A percentile compares a stretch with the other conserved stretches of the same genome.
phyloP scores from a whole-genome alignment of 805 yeast genomes.

The Saturnispora gosingensis region DNA sequence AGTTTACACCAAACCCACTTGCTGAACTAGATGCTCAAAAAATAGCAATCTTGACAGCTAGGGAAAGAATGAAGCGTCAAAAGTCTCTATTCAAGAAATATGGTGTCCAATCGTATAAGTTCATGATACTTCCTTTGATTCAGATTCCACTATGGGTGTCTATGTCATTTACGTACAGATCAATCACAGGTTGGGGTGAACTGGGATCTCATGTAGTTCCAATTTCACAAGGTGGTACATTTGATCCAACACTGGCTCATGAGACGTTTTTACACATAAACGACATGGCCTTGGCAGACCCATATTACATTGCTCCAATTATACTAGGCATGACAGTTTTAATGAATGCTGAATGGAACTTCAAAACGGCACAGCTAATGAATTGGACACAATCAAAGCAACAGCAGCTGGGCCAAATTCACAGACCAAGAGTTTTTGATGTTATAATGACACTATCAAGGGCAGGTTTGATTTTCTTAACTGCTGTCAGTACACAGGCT shows the following conservation, averaged over 20 bases:
- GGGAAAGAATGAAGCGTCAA: slow-evolving; percentile 72
- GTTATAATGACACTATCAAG: slow-evolving; percentile 64
- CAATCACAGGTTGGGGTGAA: slow-evolving; percentile 58
- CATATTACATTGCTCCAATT: slow-evolving; percentile 56
- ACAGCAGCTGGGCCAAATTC: slow-evolving; percentile 4
- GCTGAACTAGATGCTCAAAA: slow-evolving; percentile 62
- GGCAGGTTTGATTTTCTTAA: slow-evolving; percentile 66
- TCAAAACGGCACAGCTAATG: slow-evolving; percentile 49
- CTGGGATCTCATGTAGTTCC: slow-evolving; percentile 23
- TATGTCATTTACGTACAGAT: slow-evolving; percentile 65
- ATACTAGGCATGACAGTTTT: slow-evolving; percentile 61
- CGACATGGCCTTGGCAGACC: slow-evolving; percentile 54
- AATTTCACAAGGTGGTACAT: slow-evolving; percentile 21
- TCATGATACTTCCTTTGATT: slow-evolving; percentile 60
- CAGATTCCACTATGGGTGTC: slow-evolving; percentile 86
- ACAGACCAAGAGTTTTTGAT: slow-evolving; percentile 49
- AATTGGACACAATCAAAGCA: slow-evolving; percentile 30
- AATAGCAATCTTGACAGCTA: slow-evolving; percentile 60
- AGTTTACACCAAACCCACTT: slow-evolving; percentile 22
- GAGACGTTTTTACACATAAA: slow-evolving; percentile 56
- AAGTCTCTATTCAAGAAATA: slow-evolving; percentile 56
- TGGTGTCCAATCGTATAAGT: slow-evolving; percentile 74
- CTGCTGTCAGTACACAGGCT: slow-evolving; percentile 79
- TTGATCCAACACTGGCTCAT: slow-evolving; percentile 40
- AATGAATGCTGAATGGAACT: slow-evolving; percentile 77